phyloP scores from a whole-genome alignment of 352 stramenopile genomes.

The Globisporangium splendens region DNA sequence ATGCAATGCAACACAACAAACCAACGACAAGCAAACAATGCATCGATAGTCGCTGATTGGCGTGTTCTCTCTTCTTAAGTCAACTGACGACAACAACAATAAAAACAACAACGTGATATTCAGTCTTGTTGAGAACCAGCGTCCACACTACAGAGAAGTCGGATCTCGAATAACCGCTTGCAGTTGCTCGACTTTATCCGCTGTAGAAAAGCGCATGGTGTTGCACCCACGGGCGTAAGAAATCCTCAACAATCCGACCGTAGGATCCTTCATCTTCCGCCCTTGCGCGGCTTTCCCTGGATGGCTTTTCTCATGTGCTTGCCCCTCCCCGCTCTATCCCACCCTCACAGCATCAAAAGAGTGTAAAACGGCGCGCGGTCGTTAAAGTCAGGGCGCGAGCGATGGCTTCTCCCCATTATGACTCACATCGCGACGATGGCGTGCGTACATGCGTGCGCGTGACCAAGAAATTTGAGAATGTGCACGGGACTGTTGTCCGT shows the following conservation, averaged over 20 bases:
- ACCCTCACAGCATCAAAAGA: not conserved
- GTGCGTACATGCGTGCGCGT: conserved; percentile 5
- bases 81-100: no score
- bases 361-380: not conserved
- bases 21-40: no score
- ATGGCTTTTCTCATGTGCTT: not conserved
- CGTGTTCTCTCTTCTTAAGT: no score
- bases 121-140: no score
- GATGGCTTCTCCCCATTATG: not conserved
- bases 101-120: no score
- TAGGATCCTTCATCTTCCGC: conserved; percentile 5
- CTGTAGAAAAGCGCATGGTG: not conserved
- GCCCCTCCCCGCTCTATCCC: conserved; percentile 9
- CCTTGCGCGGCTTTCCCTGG: conserved; percentile 5
- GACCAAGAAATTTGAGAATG: not conserved
- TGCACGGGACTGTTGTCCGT: not conserved
- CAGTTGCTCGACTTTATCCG: no score
- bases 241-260: no score
- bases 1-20: no score
- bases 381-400: not conserved
- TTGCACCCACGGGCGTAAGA: not conserved
- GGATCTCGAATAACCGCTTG: no score
- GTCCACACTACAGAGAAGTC: no score
- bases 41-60: no score
- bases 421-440: not conserved